Conservation (phyloP, 805 yeast genomes). For the Myxozyma melibiosi region DNA sequence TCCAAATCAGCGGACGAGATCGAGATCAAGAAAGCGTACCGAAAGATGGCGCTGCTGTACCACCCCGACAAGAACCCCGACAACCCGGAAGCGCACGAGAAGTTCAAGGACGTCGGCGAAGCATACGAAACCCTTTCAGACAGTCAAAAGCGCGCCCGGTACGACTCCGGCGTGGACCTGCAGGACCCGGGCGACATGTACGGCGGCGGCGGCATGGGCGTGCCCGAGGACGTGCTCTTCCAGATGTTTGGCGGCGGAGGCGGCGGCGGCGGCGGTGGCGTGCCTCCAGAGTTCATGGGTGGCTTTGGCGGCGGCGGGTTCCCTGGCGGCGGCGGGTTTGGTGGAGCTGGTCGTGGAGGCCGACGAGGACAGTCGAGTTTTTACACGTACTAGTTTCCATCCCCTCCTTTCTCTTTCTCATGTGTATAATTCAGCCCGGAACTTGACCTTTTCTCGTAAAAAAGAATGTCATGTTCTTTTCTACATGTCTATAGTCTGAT, state of each 20-base stretch:
- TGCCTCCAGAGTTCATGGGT: slow-evolving; percentile 23
- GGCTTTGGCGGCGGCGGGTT: slow-evolving; percentile 33
- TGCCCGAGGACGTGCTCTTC: slow-evolving; percentile 41
- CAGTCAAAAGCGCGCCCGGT: slow-evolving; percentile 81
- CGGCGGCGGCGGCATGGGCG: slow-evolving; percentile 51
- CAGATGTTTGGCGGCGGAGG: slow-evolving; percentile 46
- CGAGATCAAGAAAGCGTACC: slow-evolving; percentile 75
- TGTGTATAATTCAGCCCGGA: neutral
- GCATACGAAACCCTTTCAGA: slow-evolving; percentile 89
- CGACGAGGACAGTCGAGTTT: slow-evolving; percentile 28
- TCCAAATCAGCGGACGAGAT: slow-evolving; percentile 52
- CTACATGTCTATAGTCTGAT: neutral
- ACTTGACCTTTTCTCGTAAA: too few species aligned
- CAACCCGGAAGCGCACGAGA: slow-evolving; percentile 85
- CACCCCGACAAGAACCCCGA: slow-evolving; percentile 88
- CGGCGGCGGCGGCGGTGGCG: slow-evolving; percentile 34
- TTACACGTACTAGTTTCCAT: slow-evolving; percentile 13
- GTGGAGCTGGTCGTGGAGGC: slow-evolving; percentile 33
- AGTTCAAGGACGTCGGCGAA: slow-evolving; percentile 85
- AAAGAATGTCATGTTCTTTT: neutral
- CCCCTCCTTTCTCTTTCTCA: neutral
- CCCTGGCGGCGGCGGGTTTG: slow-evolving; percentile 24
- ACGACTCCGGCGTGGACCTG: slow-evolving; percentile 85
- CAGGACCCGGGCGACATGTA: slow-evolving; percentile 59
- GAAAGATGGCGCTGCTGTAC: slow-evolving; percentile 69